A percentile compares a stretch with the other conserved stretches of the same genome.
Evolutionary conservation across 2,329 filamentous ascomycete genomes (phyloP).

Genomic region (Teratosphaeria gauchensis): DNA sequence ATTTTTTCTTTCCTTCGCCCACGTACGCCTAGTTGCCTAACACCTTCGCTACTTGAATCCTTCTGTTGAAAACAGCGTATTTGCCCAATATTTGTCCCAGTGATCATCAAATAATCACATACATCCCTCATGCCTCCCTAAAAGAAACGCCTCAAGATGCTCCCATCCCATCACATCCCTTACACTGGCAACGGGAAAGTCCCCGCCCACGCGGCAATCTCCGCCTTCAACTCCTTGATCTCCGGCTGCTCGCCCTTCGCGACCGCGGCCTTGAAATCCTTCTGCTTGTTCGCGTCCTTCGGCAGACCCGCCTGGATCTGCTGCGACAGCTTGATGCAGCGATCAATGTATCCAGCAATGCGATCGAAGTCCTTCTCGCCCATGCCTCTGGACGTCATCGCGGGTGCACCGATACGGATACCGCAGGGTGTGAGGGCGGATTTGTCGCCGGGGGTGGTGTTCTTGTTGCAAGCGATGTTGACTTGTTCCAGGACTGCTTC

Average conservation of each 20-base stretch:
- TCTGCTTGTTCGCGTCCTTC: slow-evolving; percentile 98
- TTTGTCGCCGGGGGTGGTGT: slow-evolving; percentile 95
- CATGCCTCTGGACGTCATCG: slow-evolving; percentile 95
- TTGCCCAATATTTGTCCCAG: not conserved
- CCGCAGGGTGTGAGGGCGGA: slow-evolving; percentile 88
- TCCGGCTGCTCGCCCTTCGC: slow-evolving; percentile 57
- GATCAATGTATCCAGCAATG: slow-evolving; percentile 82
- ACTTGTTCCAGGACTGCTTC: slow-evolving; percentile 95
- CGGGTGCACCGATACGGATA: slow-evolving; percentile 91
- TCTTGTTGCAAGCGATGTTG: slow-evolving; percentile 99
- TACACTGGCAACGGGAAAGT: slow-evolving; percentile 85
- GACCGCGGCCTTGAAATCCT: slow-evolving; percentile 97
- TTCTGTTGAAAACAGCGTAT: not conserved
- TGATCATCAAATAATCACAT: not conserved
- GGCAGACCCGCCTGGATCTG: slow-evolving; percentile 74
- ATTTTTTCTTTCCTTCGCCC: too few relatives aligned
- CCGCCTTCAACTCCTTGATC: slow-evolving; percentile 77
- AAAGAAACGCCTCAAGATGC: not conserved
- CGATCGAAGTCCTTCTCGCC: slow-evolving; percentile 84
- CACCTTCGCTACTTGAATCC: not conserved
- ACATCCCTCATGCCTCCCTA: not conserved
- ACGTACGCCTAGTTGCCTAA: not conserved
- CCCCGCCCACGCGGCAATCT: slow-evolving; percentile 79
- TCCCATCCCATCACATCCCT: not conserved
- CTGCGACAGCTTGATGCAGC: slow-evolving; percentile 80